These are phyloP conservation scores for Pelagophyceae sp. DNA, from an alignment of 352 stramenopile genomes.

Conservation along the genomic window DNA sequence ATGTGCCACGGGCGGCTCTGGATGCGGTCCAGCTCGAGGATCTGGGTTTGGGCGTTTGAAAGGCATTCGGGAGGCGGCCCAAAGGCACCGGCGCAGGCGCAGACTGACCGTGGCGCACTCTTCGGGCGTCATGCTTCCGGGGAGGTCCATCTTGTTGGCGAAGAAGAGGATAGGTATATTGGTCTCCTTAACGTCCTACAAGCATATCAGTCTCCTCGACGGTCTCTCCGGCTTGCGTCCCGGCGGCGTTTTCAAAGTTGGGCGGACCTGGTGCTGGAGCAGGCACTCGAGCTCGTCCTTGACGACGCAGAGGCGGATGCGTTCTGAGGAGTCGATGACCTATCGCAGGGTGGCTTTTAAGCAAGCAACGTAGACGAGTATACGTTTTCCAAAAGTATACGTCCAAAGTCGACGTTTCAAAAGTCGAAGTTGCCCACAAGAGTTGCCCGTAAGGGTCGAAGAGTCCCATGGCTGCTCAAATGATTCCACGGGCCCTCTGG, in stretches of 20 bases:
- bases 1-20: neutral
- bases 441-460: no score
- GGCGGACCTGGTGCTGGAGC: conserved; percentile 53
- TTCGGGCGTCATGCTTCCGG: conserved; percentile 56
- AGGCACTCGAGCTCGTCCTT: conserved; percentile 71
- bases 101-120: conserved; percentile 48
- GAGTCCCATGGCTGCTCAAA: no score
- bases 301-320: conserved; percentile 64
- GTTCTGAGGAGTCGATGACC: conserved; percentile 66
- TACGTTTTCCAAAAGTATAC: no score
- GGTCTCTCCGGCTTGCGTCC: neutral
- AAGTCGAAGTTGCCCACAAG: no score
- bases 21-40: conserved; percentile 13
- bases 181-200: conserved; percentile 46
- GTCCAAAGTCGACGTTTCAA: no score
- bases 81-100: neutral
- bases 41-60: conserved; percentile 32
- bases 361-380: no score
- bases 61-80: neutral
- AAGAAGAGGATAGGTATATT: conserved; percentile 70
- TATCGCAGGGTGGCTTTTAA: no score
- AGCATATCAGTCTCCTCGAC: neutral
- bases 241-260: no score
- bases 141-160: conserved; percentile 72
- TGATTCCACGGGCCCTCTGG: no score